Evolutionary conservation across 202 grass and related monocot genomes (phyloP).

Genomic region (Elaeis oleifera): DNA sequence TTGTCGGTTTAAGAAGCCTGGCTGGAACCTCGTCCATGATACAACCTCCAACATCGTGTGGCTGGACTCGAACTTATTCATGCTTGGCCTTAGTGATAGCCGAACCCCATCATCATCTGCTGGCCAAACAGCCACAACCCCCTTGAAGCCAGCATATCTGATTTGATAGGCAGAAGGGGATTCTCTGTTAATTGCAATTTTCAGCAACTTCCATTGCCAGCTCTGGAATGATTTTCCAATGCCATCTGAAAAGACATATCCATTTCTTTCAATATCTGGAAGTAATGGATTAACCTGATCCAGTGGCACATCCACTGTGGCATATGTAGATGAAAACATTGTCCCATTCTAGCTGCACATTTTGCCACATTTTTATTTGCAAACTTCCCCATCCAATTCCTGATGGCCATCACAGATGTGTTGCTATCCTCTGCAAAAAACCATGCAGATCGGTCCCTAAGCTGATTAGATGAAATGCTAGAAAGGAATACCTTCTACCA

Average conservation of each 20-base stretch:
- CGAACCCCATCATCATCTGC: conserved; percentile 35
- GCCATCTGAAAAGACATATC: conserved; percentile 79
- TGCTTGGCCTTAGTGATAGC: conserved; percentile 64
- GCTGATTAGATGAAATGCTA: conserved; percentile 91
- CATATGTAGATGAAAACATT: conserved; percentile 90
- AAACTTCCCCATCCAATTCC: conserved; percentile 76
- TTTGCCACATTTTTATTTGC: conserved; percentile 67
- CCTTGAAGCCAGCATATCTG: conserved; percentile 78
- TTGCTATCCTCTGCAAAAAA: conserved; percentile 70
- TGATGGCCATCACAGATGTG: conserved; percentile 42
- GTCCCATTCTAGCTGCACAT: conserved; percentile 71
- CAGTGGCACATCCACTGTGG: conserved; percentile 44
- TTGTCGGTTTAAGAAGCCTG: conserved; percentile 87
- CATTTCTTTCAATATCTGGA: conserved; percentile 47
- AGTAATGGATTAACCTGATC: conserved; percentile 35
- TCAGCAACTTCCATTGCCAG: conserved; percentile 69
- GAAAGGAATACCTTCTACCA: conserved; percentile 71
- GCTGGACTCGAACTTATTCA: conserved; percentile 72
- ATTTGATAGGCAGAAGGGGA: conserved; percentile 91
- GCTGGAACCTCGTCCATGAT: conserved; percentile 78
- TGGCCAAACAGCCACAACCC: conserved; percentile 74
- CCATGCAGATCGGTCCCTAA: conserved; percentile 83
- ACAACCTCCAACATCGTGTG: conserved; percentile 71
- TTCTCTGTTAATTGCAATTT: conserved; percentile 44
- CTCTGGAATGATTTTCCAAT: conserved; percentile 64